phyloP scores from a whole-genome alignment of 305 asterid genomes.

The Fraxinus angustifolia region DNA sequence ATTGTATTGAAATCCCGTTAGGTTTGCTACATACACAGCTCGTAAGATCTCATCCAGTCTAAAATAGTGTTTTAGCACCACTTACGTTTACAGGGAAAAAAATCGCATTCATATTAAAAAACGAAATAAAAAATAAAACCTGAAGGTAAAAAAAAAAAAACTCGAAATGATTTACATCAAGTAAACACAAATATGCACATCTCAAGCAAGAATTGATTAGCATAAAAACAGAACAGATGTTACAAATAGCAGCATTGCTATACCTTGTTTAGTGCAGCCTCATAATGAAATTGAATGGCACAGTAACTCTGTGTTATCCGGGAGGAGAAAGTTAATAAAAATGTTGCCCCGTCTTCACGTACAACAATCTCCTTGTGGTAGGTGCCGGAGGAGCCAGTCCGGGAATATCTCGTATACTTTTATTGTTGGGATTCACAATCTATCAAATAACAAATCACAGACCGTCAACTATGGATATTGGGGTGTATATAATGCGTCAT shows the following conservation, averaged over 20 bases:
- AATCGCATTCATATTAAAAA: slow-evolving; percentile 1
- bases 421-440: slow-evolving; percentile 90
- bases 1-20: background rate
- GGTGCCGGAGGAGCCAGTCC: slow-evolving; percentile 99
- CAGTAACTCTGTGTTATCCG: slow-evolving; percentile 5
- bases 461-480: slow-evolving; percentile 11
- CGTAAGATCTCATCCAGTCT: background rate
- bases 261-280: slow-evolving; percentile 9
- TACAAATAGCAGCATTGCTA: slow-evolving; percentile 1
- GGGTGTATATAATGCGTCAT: background rate
- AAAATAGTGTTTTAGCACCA: background rate
- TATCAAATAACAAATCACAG: slow-evolving; percentile 25
- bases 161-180: slow-evolving; percentile 39
- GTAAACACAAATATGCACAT: slow-evolving; percentile 49
- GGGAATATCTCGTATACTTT: slow-evolving; percentile 80
- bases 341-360: slow-evolving; percentile 36
- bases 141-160: slow-evolving; percentile 11
- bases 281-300: slow-evolving; percentile 28
- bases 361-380: slow-evolving; percentile 69
- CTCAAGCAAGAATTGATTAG: slow-evolving; percentile 29
- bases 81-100: background rate
- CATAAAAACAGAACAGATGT: slow-evolving; percentile 21
- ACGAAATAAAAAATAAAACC: background rate
- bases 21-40: background rate
- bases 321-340: slow-evolving; percentile 22